Evolutionary conservation across 1,284 basidiomycete genomes (phyloP), one percentile per base, ranked within the genome.

Genomic region (Microbotryum intermedium): DNA sequence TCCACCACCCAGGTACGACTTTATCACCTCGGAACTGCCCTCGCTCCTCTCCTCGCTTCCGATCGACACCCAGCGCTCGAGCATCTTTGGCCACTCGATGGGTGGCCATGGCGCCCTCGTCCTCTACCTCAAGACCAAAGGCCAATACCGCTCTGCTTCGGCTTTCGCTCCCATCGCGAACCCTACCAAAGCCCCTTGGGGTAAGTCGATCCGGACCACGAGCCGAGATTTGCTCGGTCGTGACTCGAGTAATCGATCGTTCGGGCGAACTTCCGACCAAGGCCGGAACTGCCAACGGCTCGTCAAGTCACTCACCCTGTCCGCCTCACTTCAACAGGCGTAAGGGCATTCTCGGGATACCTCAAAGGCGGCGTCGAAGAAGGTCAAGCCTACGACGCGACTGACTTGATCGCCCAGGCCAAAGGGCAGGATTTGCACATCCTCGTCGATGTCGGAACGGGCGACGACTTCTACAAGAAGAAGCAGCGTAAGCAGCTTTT

Each of bases 91-190:
- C 30, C 61, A 50, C 50, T 87, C 83, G 74, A 87, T 92, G 93
- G 94, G 94, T 61, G 93, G 94, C 2, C 92, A 97, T 74, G 95
- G 94, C 21, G 92, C 95, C 7, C 80, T 99, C 28, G 88, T 88
- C 4, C 77, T 97, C 53, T 97, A 97, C 76, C 84, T 98, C 56
- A 81, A 84, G 60, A 74, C 83, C 58, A 80, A 83, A 60, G 72
- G 82, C 76, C 58, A 82, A 64, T 98, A 88, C 77, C 84, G 84
- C 62, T 93, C 90, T 25, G 87, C 82, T n/a, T 94, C 90, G 11
- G 95, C 90, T 0, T 98, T 98, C 74, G 80, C 94, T 25, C 93
- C 94, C 2, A 88, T 97, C 64, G 78, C 84, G 70, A 95, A 98
- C 76, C 93, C 95, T 0, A 85, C 85, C 16, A 80, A 84, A 53